These are phyloP conservation scores for Rhododendron henanense DNA, from an alignment of 148 eudicot genomes.

Conservation along the genomic window DNA sequence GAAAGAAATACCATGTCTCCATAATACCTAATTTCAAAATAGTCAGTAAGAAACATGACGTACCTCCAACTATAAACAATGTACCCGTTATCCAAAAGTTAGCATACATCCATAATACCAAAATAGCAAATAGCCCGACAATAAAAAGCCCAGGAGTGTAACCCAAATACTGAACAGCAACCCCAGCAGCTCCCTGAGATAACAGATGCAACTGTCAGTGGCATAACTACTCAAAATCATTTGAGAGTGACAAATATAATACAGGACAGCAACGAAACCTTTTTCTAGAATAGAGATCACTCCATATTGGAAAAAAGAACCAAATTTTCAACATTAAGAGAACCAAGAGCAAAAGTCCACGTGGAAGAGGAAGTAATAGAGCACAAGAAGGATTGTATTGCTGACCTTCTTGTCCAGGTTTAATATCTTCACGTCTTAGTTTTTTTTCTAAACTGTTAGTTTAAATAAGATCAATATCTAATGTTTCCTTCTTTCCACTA, in stretches of 20 bases:
- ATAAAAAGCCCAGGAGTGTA: constrained; percentile 96
- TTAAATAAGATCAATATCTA: not conserved
- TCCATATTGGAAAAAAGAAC: not conserved
- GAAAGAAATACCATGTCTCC: not conserved
- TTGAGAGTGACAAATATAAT: not conserved
- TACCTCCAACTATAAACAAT: constrained; percentile 94
- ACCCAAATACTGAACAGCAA: constrained; percentile 87
- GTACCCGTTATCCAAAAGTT: constrained; percentile 95
- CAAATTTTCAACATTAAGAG: not conserved
- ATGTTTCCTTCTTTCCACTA: not conserved
- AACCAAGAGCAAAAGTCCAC: not conserved
- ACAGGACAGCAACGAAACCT: not conserved
- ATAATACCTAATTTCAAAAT: not conserved
- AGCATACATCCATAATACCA: constrained; percentile 94
- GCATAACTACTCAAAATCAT: constrained; percentile 1
- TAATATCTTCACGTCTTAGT: not conserved
- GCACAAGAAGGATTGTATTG: not conserved
- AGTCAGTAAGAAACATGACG: constrained; percentile 17
- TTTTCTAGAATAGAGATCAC: not conserved
- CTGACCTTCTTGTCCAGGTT: not conserved
- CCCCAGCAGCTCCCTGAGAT: constrained; percentile 90
- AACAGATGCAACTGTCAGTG: constrained; percentile 23
- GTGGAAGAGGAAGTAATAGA: not conserved
- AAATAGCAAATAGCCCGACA: constrained; percentile 86
- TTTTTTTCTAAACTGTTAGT: not conserved